Conservation (phyloP, 2,329 filamentous ascomycete genomes). For the Gaeumannomyces tritici region DNA sequence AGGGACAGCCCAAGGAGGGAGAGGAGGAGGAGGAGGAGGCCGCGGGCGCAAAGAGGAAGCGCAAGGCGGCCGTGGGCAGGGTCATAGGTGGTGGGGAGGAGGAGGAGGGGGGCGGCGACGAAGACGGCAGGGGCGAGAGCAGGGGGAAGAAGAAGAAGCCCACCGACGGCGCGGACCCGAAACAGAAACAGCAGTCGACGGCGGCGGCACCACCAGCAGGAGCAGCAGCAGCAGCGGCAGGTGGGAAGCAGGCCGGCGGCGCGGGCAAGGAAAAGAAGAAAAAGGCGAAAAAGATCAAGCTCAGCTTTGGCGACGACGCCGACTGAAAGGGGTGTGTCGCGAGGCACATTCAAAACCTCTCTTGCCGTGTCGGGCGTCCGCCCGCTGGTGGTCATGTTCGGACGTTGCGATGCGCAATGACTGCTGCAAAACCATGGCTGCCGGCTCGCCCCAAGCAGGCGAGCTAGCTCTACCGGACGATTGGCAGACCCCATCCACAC, state of each 20-base stretch:
- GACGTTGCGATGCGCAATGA: too few relatives aligned
- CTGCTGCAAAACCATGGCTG: too few relatives aligned
- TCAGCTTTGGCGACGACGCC: conserved; percentile 55
- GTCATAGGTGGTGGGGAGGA: conserved; percentile 32
- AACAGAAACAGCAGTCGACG: conserved; percentile 1
- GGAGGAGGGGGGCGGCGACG: conserved; percentile 13
- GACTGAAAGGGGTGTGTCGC: conserved; percentile 19
- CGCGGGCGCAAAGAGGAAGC: conserved; percentile 35
- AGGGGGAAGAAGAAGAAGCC: conserved; percentile 6
- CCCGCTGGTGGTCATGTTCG: too few relatives aligned
- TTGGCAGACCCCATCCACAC: background rate
- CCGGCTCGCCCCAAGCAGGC: too few relatives aligned
- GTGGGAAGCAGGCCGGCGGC: conserved; percentile 4
- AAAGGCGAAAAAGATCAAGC: conserved; percentile 54
- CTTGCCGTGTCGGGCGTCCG: too few relatives aligned
- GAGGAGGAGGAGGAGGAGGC: conserved; percentile 18
- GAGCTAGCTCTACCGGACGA: too few relatives aligned
- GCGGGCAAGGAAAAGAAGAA: conserved; percentile 38
- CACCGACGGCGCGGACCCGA: conserved; percentile 15
- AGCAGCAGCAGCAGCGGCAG: conserved; percentile 3
- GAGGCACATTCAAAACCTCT: too few relatives aligned
- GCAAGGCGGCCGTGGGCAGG: conserved; percentile 38
- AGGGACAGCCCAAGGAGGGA: conserved; percentile 15
- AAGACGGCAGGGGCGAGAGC: background rate
- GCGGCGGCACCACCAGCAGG: background rate